Base-by-base conservation (phyloP, 2,329 filamentous ascomycete species). In the Tolypocladium endophyticum region DNA sequence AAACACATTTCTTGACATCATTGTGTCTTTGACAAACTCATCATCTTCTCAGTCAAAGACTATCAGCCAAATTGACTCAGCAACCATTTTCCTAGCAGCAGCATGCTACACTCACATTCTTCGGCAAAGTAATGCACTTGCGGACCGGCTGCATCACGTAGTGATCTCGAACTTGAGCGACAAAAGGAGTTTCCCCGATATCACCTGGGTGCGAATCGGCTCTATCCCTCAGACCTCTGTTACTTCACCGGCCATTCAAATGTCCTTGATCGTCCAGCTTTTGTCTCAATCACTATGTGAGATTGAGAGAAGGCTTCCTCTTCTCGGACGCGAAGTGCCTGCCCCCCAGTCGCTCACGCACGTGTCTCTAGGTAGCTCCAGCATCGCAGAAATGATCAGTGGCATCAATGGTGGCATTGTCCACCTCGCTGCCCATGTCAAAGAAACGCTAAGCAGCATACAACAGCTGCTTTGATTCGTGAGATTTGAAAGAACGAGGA, bases 71-170 rank as follows among this genome's bases (percentile, higher is more conserved):
- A 45, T 45, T 28, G 59, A 38, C 7, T 54, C 55, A 5, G 57
- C 59, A 14, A 60, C 55, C 14, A 54, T 60, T 20, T 55, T 57
- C 45, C 55, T 57, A 20, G 47, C 57, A 23, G 55, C 36, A 23
- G 50, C 59, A 18, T 60, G 59, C 55, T 60, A 60, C 55, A 28
- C 56, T 28, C 59, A 55, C 16, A 57, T 60, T 28, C 45, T 60
- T 14, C 45, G 43, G 38, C 53, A 60, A 23, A 28, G 57, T 55
- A 38, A 60, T 33, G 59, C 59, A 30, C 38, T 60, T n/a, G 45
- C 59, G 20, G 54, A 14, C 1, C 36, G 36, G 6, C 59, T 60
- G 7, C 50, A 57, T 55, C 55, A 60, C 20, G 41, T 43, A 38
- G 59, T 60, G 14, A 57, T 36, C 52, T 57, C 36, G 11, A 54